Evolutionary conservation across 345 rosid genomes (phyloP).

Genomic region (Triadica sebifera): DNA sequence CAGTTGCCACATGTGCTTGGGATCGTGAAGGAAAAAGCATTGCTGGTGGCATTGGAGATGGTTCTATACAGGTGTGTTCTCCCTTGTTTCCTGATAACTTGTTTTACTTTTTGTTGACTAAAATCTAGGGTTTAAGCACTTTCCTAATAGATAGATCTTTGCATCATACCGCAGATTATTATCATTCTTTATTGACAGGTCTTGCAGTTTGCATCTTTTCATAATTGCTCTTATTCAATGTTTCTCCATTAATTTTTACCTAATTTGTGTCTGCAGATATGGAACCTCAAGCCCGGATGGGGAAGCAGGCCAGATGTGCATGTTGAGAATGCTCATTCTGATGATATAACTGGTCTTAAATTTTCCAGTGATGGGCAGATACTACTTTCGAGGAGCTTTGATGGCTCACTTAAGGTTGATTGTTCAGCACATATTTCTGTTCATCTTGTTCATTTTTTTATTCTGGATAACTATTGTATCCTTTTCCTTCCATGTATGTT

Average conservation of each 20-base stretch:
- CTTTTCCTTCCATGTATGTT: constrained; percentile 14
- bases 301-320: constrained; percentile 93
- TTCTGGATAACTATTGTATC: constrained; percentile 14
- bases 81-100: constrained; percentile 1
- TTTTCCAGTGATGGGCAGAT: constrained; percentile 82
- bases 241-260: neutral
- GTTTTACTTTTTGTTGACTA: neutral
- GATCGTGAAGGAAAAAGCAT: constrained; percentile 88
- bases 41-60: constrained; percentile 91
- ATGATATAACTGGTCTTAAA: constrained; percentile 84
- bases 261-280: constrained; percentile 44
- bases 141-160: neutral
- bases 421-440: constrained; percentile 5
- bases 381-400: constrained; percentile 84
- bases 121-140: neutral
- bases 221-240: neutral
- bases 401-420: constrained; percentile 80
- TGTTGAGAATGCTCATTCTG: constrained; percentile 79
- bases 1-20: constrained; percentile 94
- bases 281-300: constrained; percentile 98
- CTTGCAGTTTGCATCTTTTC: constrained; percentile 7
- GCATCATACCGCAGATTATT: neutral
- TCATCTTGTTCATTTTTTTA: constrained; percentile 2
- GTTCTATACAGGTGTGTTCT: constrained; percentile 79
- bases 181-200: neutral